Conservation (phyloP, 116 monocot genomes). For the Iris pallida region DNA sequence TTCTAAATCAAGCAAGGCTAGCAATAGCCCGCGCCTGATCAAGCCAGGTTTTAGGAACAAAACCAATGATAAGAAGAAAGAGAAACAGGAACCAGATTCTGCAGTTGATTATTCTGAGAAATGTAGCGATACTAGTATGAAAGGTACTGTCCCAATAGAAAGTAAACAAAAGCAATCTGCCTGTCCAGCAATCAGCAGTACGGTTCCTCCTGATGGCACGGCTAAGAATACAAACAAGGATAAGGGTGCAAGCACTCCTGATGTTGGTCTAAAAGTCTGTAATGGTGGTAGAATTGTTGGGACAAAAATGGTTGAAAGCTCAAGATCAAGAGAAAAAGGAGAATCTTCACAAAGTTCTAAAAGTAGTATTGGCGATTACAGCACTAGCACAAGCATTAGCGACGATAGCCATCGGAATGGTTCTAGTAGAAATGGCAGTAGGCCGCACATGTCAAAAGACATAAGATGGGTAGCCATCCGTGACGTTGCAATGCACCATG, state of each 20-base stretch:
- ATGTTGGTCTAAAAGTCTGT: conserved; percentile 10
- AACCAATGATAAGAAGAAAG: conserved; percentile 16
- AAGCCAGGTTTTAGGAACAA: conserved; percentile 28
- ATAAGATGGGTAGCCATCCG: conserved; percentile 66
- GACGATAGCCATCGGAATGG: conserved; percentile 62
- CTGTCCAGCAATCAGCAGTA: conserved; percentile 12
- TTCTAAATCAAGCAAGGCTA: conserved; percentile 3
- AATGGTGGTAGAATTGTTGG: conserved; percentile 10
- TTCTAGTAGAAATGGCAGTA: conserved; percentile 35
- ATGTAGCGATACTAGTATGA: conserved; percentile 5
- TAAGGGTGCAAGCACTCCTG: conserved; percentile 14
- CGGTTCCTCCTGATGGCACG: conserved; percentile 1
- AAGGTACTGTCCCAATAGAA: conserved; percentile 5
- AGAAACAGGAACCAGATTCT: conserved; percentile 18
- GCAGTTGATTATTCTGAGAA: not conserved
- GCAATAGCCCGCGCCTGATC: conserved; percentile 16
- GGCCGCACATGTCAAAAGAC: conserved; percentile 87
- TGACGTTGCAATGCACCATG: conserved; percentile 32
- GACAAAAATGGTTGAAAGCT: conserved; percentile 21
- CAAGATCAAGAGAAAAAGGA: conserved; percentile 54
- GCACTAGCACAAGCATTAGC: conserved; percentile 65
- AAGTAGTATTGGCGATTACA: conserved; percentile 79
- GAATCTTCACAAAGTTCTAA: conserved; percentile 78
- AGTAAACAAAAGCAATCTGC: not conserved
- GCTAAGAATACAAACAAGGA: conserved; percentile 6